Conservation (phyloP, 176 grass and related monocot species). For the Musa beccarii region DNA sequence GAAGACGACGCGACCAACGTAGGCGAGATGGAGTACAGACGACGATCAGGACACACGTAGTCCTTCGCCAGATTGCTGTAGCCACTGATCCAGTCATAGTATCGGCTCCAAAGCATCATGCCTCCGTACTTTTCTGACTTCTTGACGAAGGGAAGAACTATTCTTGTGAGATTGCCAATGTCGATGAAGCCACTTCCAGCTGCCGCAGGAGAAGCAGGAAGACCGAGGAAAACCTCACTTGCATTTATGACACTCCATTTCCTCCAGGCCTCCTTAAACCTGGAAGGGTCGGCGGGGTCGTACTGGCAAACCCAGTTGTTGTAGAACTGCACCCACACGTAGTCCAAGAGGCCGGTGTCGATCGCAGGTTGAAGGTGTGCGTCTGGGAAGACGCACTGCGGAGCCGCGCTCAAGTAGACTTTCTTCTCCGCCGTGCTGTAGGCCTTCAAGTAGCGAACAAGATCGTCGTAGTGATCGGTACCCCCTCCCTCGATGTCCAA, state of each 20-base stretch:
- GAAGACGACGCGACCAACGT: too few relatives aligned
- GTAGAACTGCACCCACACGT: slow-evolving; percentile 75
- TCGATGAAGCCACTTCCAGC: slow-evolving; percentile 40
- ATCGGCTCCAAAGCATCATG: slow-evolving; percentile 71
- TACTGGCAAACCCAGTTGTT: slow-evolving; percentile 75
- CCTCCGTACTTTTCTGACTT: slow-evolving; percentile 44
- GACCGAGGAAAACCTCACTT: slow-evolving; percentile 35
- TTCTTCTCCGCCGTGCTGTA: slow-evolving; percentile 24
- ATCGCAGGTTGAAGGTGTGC: slow-evolving; percentile 33
- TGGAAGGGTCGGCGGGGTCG: slow-evolving; percentile 5
- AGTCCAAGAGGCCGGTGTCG: slow-evolving; percentile 48
- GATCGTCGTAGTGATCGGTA: slow-evolving; percentile 34
- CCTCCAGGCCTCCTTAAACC: slow-evolving; percentile 30
- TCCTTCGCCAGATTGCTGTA: slow-evolving; percentile 32
- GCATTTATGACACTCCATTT: slow-evolving; percentile 37
- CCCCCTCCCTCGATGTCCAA: slow-evolving; percentile 47
- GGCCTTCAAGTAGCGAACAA: slow-evolving; percentile 34
- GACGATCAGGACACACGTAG: too few relatives aligned
- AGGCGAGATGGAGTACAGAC: too few relatives aligned
- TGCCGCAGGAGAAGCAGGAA: slow-evolving; percentile 35
- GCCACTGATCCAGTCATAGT: slow-evolving; percentile 32
- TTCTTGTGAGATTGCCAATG: slow-evolving; percentile 13
- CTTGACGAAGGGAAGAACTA: slow-evolving; percentile 38
- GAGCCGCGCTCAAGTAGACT: slow-evolving; percentile 44
- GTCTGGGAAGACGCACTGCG: slow-evolving; percentile 47